Evolutionary conservation across 2,329 filamentous ascomycete genomes (phyloP).

Genomic region (Aspergillus viridinutans): DNA sequence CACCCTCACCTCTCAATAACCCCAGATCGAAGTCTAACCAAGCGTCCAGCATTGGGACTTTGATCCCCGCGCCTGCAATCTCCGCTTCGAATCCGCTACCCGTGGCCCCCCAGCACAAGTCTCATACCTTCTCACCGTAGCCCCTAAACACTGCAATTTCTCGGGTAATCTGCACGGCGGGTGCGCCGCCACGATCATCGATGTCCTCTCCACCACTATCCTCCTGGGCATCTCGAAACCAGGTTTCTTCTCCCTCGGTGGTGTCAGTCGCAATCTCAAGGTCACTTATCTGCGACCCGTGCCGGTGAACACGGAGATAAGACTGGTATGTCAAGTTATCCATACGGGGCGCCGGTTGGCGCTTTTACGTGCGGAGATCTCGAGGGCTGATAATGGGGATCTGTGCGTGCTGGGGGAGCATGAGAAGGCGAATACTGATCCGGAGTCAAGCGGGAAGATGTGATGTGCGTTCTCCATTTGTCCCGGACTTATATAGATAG

Average conservation of each 20-base stretch:
- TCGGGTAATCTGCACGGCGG: conserved; percentile 92
- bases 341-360: conserved; percentile 54
- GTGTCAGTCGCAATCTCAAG: conserved; percentile 62
- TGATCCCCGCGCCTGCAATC: conserved; percentile 23
- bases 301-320: conserved; percentile 48
- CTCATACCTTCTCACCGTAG: conserved; percentile 55
- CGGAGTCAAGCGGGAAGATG: conserved; percentile 24
- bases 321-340: conserved; percentile 56
- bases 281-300: conserved; percentile 65
- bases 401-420: conserved; percentile 60
- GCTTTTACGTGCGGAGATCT: conserved; percentile 53
- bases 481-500: not conserved
- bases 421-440: conserved; percentile 60
- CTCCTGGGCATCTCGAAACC: conserved; percentile 54
- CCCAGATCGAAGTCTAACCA: not conserved
- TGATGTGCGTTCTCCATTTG: not conserved
- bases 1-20: not conserved
- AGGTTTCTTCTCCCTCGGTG: conserved; percentile 59
- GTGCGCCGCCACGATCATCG: conserved; percentile 63
- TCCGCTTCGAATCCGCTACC: conserved; percentile 38
- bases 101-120: conserved; percentile 30
- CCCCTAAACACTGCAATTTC: conserved; percentile 83
- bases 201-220: conserved; percentile 59
- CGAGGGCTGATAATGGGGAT: conserved; percentile 49
- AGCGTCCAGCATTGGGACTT: conserved; percentile 28